A percentile compares a stretch with the other conserved stretches of the same genome.
Evolutionary conservation across 768 basidiomycete genomes (phyloP).

Genomic region (Crucibulum laeve): DNA sequence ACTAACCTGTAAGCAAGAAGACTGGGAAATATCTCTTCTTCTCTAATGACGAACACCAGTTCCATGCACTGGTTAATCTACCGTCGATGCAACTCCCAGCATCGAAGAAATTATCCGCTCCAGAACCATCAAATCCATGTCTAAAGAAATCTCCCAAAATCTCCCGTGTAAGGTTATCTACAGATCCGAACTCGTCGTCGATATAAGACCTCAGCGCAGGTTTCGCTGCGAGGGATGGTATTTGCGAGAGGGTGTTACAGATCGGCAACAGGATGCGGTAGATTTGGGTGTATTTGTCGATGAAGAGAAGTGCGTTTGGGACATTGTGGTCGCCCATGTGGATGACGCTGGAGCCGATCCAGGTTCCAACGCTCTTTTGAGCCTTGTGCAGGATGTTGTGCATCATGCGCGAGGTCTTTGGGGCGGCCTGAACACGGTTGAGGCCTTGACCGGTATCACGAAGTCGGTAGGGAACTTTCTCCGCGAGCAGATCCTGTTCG

Average conservation of each 20-base stretch:
- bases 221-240: slow-evolving; percentile 59
- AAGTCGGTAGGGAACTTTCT: slow-evolving; percentile 69
- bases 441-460: slow-evolving; percentile 90
- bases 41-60: slow-evolving; percentile 84
- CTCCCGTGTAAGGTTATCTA: slow-evolving; percentile 62
- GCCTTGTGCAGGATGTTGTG: slow-evolving; percentile 81
- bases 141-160: slow-evolving; percentile 83
- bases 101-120: slow-evolving; percentile 90
- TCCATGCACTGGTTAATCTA: slow-evolving; percentile 85
- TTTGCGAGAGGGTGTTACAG: slow-evolving; percentile 75
- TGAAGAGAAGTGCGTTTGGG: slow-evolving; percentile 83
- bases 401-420: slow-evolving; percentile 90
- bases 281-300: slow-evolving; percentile 90
- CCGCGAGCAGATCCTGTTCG: slow-evolving; percentile 78
- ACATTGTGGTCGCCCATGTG: slow-evolving; percentile 90
- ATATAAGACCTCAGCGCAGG: slow-evolving; percentile 74
- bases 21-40: slow-evolving; percentile 83
- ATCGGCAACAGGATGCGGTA: slow-evolving; percentile 88
- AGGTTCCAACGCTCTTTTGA: slow-evolving; percentile 73
- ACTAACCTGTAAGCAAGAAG: slow-evolving; percentile 71
- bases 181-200: slow-evolving; percentile 77
- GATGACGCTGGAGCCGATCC: slow-evolving; percentile 85
- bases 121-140: slow-evolving; percentile 86
- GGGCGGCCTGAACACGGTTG: slow-evolving; percentile 82
- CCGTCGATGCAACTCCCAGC: slow-evolving; percentile 86